These are phyloP conservation scores for Mortierella sp. DNA, from an alignment of 371 early-diverging fungal genomes.

Conservation along the genomic window DNA sequence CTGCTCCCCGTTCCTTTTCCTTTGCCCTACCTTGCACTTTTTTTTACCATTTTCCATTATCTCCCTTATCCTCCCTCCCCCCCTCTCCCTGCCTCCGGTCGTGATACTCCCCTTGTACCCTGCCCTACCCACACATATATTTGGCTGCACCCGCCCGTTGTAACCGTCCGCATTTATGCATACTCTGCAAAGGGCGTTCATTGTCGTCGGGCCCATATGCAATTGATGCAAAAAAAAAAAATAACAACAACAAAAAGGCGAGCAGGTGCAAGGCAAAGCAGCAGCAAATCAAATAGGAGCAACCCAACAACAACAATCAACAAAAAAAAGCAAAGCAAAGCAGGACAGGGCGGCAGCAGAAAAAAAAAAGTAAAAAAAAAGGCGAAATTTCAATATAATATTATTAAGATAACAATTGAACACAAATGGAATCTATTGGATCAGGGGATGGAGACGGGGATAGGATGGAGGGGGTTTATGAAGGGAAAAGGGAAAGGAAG, in stretches of 20 bases:
- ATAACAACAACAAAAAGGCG: background rate
- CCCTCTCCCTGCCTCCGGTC: background rate
- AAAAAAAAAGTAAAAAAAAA: background rate
- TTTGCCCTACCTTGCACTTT: background rate
- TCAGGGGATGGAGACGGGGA: conserved; percentile 3
- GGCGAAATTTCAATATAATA: conserved; percentile 1
- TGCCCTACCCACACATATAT: background rate
- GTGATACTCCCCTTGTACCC: background rate
- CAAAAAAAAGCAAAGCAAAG: background rate
- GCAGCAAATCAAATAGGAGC: conserved; percentile 1
- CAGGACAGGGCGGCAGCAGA: background rate
- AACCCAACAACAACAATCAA: background rate
- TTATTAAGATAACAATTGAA: conserved; percentile 9
- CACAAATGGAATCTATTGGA: conserved; percentile 2
- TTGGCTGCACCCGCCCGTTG: conserved; percentile 12
- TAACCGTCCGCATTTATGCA: conserved; percentile 15
- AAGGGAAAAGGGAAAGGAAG: background rate
- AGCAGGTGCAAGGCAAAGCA: background rate
- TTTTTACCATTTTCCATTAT: background rate
- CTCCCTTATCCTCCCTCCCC: too few relatives aligned
- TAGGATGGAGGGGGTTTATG: background rate
- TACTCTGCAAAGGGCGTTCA: conserved; percentile 12
- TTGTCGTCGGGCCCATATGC: conserved; percentile 3
- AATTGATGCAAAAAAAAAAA: background rate
- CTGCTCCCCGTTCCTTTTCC: background rate